phyloP scores from a whole-genome alignment of 2,329 filamentous ascomycete species.

The Venturia effusa region DNA sequence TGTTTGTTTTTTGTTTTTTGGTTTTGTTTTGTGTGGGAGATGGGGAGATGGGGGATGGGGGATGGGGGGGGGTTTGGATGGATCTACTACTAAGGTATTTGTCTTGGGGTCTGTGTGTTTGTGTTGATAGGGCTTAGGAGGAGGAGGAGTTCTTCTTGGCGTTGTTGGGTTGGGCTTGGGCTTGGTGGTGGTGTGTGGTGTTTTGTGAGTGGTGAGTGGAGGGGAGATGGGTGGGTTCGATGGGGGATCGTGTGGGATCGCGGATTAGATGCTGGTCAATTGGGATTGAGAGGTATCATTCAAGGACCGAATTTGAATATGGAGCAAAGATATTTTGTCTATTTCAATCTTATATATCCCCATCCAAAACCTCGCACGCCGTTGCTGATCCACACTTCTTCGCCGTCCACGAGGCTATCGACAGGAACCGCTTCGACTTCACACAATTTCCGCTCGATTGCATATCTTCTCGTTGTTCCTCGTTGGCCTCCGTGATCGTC shows the following conservation, averaged over 20 bases:
- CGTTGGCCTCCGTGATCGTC: conserved; percentile 61
- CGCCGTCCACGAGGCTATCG: conserved; percentile 56
- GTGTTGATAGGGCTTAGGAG: too few species aligned
- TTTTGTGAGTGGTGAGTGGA: too few species aligned
- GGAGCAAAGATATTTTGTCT: not conserved
- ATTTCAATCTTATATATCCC: not conserved
- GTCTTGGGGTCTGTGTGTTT: too few species aligned
- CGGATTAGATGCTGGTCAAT: too few species aligned
- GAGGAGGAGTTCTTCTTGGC: too few species aligned
- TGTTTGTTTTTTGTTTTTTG: not conserved
- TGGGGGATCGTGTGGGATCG: not conserved
- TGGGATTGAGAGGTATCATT: too few species aligned
- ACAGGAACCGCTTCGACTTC: conserved; percentile 49
- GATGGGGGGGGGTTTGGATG: too few species aligned
- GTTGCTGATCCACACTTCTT: conserved; percentile 82
- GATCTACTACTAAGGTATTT: too few species aligned
- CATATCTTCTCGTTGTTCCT: conserved; percentile 75
- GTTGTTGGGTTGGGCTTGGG: too few species aligned
- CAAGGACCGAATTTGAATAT: not conserved
- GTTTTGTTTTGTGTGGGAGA: too few species aligned
- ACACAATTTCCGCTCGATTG: conserved; percentile 58
- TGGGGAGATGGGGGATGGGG: too few species aligned
- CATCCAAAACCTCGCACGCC: conserved; percentile 63
- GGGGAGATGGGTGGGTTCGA: not conserved
- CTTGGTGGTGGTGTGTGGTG: too few species aligned